Base-by-base conservation (phyloP, 164 flowering plant species). In the Stephania japonica region DNA sequence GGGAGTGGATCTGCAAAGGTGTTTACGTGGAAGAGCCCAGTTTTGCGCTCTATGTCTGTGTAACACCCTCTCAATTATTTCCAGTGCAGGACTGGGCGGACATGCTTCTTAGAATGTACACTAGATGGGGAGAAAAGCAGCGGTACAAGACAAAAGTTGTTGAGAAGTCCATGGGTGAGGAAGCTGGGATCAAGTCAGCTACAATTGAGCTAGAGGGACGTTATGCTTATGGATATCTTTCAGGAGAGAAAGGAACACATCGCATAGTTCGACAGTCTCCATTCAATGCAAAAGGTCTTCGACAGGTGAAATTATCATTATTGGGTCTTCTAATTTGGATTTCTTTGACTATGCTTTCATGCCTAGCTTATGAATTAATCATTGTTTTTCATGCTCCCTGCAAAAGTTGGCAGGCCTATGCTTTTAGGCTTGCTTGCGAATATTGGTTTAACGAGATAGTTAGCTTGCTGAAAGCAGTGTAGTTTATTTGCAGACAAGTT, bases 1-100 rank as follows among this genome's bases (percentile, higher is more conserved):
- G 38, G 38, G 3, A 32, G 38, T 32, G 38, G 38, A 32, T 32
- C 38, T 32, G 38, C 38, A 0, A 32, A 0, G 38, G 38, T n/a
- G 4, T 32, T 32, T 32, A 32, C 38, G 2, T 32, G 38, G 38
- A 12, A 38, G 16, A 16, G 38, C 38, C 4, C 18, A 1, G 43
- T 64, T 74, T 68, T 68, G 11, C 32, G 66, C 63, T 50, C 32
- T 42, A 59, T 53, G 41, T 72, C 61, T 70, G 14, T 44, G 50
- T 80, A 75, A 81, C 56, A 70, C 74, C 47, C 23, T 69, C 59
- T 65, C 77, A 53, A 84, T 89, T 77, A 71, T 77, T 73, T 88
- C 85, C 96, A 92, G 99, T 90, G 97, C 97, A 95, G 98, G 99
- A 95, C 82, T 95, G 98, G 99, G 98, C 99, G 79, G 98, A 96